Base-by-base conservation (phyloP, 2,329 filamentous ascomycete genomes). In the Coniochaeta sp. region DNA sequence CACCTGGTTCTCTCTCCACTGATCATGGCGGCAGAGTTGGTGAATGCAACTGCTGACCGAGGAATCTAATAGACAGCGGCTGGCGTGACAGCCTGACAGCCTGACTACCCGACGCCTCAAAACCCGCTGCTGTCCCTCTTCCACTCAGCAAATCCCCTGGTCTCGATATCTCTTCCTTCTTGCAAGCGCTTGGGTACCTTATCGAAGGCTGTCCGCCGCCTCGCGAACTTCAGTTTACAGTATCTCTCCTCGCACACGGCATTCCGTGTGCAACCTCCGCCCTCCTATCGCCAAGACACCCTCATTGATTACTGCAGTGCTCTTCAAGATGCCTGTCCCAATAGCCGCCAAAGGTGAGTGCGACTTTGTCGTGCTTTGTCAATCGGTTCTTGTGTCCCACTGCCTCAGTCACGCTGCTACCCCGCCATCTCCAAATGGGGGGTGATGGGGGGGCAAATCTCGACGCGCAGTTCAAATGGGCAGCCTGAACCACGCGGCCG, bases 271-370 rank as follows among this genome's bases (percentile, higher is more conserved):
- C 10, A 24, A 47, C 16, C 3, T 47, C 42, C 42, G n/a, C 24
- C 16, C 24, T 14, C 5, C 9, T 22, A 4, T 2, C 42, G 10
- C 17, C 30, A 34, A 36, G 14, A 57, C 36, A 50, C 44, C 30
- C 30, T 30, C 47, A 24, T 28, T 52, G 47, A 28, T 52, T 14
- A 40, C 47, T 52, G 47, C 47, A 52, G 47, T 52, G 47, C 14
- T 55, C n/a, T 36, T 61, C 59, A 68, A 63, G 40, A 75, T 75
- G 74, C 72, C 74, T 62, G 59, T 73, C 42, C 70, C 73, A 52
- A 56, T 75, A 61, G 68, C 67, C 57, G 73, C 72, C 63, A 74
- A 75, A 68, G 73, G 74, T 75, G 63, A 69, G 73, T 62, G 47
- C 26, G 22, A 52, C 47, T 28, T 24, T 4, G 19, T 24, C 10